These are phyloP conservation scores for Pyrus betulifolia DNA, from an alignment of 306 rosid species.

Conservation along the genomic window DNA sequence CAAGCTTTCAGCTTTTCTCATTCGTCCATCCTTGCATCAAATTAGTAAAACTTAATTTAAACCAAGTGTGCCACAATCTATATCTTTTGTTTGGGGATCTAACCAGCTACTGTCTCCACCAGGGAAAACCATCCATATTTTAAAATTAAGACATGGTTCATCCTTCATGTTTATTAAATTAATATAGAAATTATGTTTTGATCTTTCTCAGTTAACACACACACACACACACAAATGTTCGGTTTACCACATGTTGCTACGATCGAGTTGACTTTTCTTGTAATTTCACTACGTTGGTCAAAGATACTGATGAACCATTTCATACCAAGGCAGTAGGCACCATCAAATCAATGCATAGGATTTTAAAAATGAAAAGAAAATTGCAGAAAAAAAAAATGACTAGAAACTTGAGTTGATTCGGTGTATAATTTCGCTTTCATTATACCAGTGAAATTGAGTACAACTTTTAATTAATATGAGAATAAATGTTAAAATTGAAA, in stretches of 20 bases:
- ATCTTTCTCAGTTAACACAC: neutral
- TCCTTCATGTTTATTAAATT: neutral
- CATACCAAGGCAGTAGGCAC: too few relatives aligned
- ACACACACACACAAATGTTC: neutral
- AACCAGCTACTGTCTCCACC: neutral
- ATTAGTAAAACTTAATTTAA: neutral
- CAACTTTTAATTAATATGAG: neutral
- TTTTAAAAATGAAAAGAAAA: neutral
- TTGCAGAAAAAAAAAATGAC: neutral
- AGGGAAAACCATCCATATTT: neutral
- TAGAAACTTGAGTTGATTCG: neutral
- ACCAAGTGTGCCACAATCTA: neutral
- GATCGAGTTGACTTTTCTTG: neutral
- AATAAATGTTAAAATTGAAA: neutral
- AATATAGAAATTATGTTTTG: too few relatives aligned
- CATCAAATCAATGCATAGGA: neutral
- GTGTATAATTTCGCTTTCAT: neutral
- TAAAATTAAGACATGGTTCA: neutral
- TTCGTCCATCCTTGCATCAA: slow-evolving; percentile 2
- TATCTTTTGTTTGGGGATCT: neutral
- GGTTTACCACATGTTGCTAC: neutral
- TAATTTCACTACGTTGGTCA: neutral
- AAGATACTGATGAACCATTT: neutral
- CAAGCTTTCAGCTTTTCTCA: neutral
- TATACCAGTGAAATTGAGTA: neutral